phyloP scores from a whole-genome alignment of 164 flowering plant species.

The Umbilicus rupestris region DNA sequence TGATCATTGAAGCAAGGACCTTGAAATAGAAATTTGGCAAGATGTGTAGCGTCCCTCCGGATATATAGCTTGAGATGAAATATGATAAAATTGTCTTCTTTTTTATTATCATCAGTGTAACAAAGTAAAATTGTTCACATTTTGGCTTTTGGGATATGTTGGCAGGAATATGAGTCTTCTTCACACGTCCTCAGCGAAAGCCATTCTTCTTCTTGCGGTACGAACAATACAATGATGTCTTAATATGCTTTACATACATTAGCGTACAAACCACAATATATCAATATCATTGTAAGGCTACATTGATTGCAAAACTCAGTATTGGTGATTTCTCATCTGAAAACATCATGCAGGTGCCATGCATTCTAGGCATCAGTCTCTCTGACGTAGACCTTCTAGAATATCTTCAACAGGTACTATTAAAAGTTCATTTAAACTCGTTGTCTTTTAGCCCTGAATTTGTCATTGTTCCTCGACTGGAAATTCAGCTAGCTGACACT shows the following conservation, averaged over 20 bases:
- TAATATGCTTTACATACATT: background rate
- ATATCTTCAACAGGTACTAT: conserved; percentile 79
- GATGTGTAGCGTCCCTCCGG: too few species aligned
- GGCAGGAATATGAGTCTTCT: conserved; percentile 69
- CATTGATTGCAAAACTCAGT: background rate
- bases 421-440: background rate
- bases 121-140: background rate
- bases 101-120: background rate
- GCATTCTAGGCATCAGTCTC: conserved; percentile 81
- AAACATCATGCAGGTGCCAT: conserved; percentile 62
- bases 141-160: background rate
- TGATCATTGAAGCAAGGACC: too few species aligned
- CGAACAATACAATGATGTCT: conserved; percentile 9
- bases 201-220: conserved; percentile 74
- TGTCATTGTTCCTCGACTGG: conserved; percentile 12
- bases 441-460: background rate
- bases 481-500: conserved; percentile 75
- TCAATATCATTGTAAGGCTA: background rate
- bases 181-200: conserved; percentile 29
- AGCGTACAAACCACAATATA: background rate
- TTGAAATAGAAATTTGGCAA: too few species aligned
- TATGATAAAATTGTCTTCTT: background rate
- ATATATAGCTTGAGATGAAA: background rate
- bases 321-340: conserved; percentile 1
- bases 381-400: conserved; percentile 76